These are phyloP conservation scores for Neurospora discreta DNA, from an alignment of 495 filamentous ascomycete genomes.

Conservation along the genomic window DNA sequence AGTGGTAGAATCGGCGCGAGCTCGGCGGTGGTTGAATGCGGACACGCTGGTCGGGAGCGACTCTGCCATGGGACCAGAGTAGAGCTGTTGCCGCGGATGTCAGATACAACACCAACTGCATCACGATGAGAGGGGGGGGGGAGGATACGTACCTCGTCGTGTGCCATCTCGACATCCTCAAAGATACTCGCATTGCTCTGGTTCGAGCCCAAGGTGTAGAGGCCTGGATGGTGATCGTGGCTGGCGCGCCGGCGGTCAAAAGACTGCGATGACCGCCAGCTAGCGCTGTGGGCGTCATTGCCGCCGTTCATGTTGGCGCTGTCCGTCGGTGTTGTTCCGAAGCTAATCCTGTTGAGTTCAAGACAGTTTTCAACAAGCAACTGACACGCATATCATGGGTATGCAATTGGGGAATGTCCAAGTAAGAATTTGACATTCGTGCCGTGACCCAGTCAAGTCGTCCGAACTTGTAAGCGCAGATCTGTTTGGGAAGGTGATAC, in stretches of 20 bases:
- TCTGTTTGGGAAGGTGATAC: constrained; percentile 1
- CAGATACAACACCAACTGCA: constrained; percentile 5
- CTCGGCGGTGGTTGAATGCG: constrained; percentile 72
- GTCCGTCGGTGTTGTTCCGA: not conserved
- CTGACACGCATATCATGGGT: constrained; percentile 1
- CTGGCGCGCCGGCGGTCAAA: not conserved
- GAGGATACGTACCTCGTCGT: constrained; percentile 60
- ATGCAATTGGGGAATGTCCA: not conserved
- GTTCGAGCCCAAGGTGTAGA: constrained; percentile 57
- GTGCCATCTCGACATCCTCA: constrained; percentile 97
- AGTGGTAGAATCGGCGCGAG: constrained; percentile 69
- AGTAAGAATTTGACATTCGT: not conserved
- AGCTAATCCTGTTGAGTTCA: not conserved
- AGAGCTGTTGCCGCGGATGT: constrained; percentile 50
- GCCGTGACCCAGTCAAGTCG: not conserved
- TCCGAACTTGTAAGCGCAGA: not conserved
- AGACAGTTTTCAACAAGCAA: not conserved
- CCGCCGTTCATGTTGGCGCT: constrained; percentile 19
- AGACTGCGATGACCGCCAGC: not conserved
- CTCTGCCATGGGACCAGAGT: constrained; percentile 87
- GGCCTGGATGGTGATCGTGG: constrained; percentile 22
- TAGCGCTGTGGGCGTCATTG: constrained; percentile 5
- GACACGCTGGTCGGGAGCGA: constrained; percentile 85
- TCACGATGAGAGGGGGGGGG: not conserved
- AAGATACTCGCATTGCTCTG: constrained; percentile 76